These are phyloP conservation scores for Cucurbita maxima DNA, from an alignment of 306 rosid species.

Conservation along the genomic window DNA sequence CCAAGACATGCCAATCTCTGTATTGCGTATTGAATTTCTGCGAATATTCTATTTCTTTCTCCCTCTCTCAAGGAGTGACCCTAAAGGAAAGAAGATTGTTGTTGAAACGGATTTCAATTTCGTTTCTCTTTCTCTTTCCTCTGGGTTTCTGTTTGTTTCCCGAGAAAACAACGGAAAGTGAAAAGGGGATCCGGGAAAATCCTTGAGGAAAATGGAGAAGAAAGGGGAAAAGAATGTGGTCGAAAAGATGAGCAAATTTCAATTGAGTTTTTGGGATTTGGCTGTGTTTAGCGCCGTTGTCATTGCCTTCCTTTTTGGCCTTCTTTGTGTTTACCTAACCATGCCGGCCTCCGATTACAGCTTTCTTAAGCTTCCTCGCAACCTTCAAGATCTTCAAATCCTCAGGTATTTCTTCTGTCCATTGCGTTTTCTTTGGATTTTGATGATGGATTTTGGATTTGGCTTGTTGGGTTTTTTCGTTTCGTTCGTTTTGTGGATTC, in stretches of 20 bases:
- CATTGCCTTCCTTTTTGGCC: slow-evolving; percentile 32
- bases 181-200: background rate
- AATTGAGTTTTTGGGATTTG: slow-evolving; percentile 54
- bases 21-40: background rate
- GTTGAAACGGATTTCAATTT: background rate
- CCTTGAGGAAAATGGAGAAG: slow-evolving; percentile 18
- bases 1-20: background rate
- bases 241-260: slow-evolving; percentile 17
- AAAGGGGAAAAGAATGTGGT: slow-evolving; percentile 11
- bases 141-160: slow-evolving; percentile 2
- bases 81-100: slow-evolving; percentile 9
- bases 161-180: slow-evolving; percentile 16
- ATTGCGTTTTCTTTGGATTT: background rate
- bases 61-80: background rate
- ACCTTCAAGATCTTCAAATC: slow-evolving; percentile 69
- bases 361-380: slow-evolving; percentile 89
- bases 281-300: slow-evolving; percentile 52
- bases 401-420: slow-evolving; percentile 26
- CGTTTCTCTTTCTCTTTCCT: background rate
- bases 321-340: slow-evolving; percentile 59
- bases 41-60: background rate
- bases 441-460: background rate
- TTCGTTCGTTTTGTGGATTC: slow-evolving; percentile 30
- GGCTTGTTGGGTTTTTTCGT: background rate
- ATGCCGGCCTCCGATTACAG: slow-evolving; percentile 93